phyloP scores from a whole-genome alignment of 2,329 filamentous ascomycete species.

The Aspergillus quadrilineatus region DNA sequence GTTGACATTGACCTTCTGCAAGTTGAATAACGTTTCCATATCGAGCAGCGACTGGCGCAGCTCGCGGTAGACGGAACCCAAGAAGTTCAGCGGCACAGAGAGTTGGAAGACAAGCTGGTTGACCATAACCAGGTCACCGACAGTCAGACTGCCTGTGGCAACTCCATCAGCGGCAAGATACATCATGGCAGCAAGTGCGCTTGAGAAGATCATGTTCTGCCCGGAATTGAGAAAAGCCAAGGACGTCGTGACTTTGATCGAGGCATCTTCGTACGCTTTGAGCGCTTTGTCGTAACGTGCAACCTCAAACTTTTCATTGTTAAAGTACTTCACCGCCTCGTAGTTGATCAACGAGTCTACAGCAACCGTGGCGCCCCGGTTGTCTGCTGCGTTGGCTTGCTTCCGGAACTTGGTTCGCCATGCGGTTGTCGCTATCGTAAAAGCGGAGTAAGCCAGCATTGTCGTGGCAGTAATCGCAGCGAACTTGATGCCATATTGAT shows the following conservation, averaged over 20 bases:
- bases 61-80: slow-evolving; percentile 97
- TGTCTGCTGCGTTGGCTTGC: slow-evolving; percentile 93
- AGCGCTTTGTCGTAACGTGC: slow-evolving; percentile 85
- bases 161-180: slow-evolving; percentile 91
- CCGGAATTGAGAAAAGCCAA: slow-evolving; percentile 89
- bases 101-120: slow-evolving; percentile 99
- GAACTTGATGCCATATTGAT: slow-evolving; percentile 90
- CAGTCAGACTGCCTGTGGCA: slow-evolving; percentile 74
- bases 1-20: slow-evolving; percentile 92
- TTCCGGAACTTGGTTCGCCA: slow-evolving; percentile 97
- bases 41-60: slow-evolving; percentile 90
- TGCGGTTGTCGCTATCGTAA: slow-evolving; percentile 92
- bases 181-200: slow-evolving; percentile 95
- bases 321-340: slow-evolving; percentile 99
- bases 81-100: slow-evolving; percentile 92
- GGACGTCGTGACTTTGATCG: slow-evolving; percentile 95
- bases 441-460: slow-evolving; percentile 93
- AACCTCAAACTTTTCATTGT: slow-evolving; percentile 96
- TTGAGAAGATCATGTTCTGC: slow-evolving; percentile 96
- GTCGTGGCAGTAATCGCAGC: slow-evolving; percentile 85
- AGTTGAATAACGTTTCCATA: slow-evolving; percentile 97
- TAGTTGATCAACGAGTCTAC: slow-evolving; percentile 98
- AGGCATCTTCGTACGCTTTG: slow-evolving; percentile 83
- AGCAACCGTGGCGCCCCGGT: slow-evolving; percentile 89
- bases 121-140: slow-evolving; percentile 96